Base-by-base conservation (phyloP, 2,329 filamentous ascomycete species). In the Neospermospora avenae region DNA sequence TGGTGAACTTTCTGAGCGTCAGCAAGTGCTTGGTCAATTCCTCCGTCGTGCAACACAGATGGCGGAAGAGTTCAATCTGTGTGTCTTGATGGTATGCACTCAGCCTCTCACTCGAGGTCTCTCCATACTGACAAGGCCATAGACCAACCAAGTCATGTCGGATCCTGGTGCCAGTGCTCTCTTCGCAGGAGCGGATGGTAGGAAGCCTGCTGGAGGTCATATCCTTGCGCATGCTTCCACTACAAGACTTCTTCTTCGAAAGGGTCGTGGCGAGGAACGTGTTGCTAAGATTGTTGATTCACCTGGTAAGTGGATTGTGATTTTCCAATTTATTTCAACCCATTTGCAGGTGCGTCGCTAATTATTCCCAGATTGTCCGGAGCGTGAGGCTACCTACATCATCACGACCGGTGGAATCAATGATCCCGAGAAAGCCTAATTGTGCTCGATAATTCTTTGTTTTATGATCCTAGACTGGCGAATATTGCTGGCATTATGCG, bases 111-210 rank as follows among this genome's bases (percentile, higher is more conserved):
- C 11, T 20, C 24, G 22, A 24, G 8, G 14, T 3, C 6, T 46
- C 4, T 3, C 8, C 14, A 4, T 55, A 8, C 24, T 53, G 39
- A 58, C 44, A 53, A 20, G 1, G 25, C 18, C 44, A 4, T 28
- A 84, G 83, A 89, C 86, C 56, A 89, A 89, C 65, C 86, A 89
- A 74, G 86, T 89, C 37, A 86, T 88, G 74, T 87, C 84, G 60
- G 86, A 89, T 66, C 86, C 86, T 14, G 86, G 86, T 62, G 86
- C 86, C 11, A 88, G 80, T 71, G 83, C 86, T 48, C 77, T 89
- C 11, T 89, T 89, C 69, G 83, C 85, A 54, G 81, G 85, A 64
- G 85, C 84, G 58, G 86, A 89, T 74, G 86, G 86, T 48, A 80
- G 85, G 49, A 88, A 88, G 71, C 84, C 85, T 52, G 81, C 85